Conservation (phyloP, 108 stramenopile species). For the Chaetoceros tenuissimus region DNA sequence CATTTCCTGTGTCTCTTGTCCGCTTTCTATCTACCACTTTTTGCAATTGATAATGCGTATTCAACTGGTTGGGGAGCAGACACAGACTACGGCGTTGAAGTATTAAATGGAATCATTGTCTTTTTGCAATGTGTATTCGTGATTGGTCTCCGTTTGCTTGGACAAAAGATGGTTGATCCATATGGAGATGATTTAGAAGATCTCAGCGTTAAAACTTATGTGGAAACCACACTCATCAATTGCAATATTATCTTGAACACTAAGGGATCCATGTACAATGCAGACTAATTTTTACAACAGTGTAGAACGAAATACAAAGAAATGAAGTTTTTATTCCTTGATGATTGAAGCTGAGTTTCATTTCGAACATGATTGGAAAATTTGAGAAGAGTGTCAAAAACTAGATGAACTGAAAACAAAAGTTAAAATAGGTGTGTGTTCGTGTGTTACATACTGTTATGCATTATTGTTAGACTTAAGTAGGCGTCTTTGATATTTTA, state of each 20-base stretch:
- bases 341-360: too few relatives aligned
- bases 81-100: constrained; percentile 20
- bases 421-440: too few relatives aligned
- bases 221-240: neutral
- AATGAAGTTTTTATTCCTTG: too few relatives aligned
- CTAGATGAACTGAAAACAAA: too few relatives aligned
- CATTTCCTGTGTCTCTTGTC: constrained; percentile 39
- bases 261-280: too few relatives aligned
- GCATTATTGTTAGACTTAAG: too few relatives aligned
- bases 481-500: neutral
- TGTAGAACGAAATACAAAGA: too few relatives aligned
- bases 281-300: too few relatives aligned
- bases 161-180: constrained; percentile 28
- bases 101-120: constrained; percentile 26
- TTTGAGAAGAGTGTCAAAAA: too few relatives aligned
- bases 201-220: constrained; percentile 31
- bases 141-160: constrained; percentile 27
- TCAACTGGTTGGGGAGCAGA: constrained; percentile 9
- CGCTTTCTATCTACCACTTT: constrained; percentile 33
- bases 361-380: too few relatives aligned
- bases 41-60: constrained; percentile 21
- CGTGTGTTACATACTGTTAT: too few relatives aligned
- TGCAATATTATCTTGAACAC: constrained; percentile 6
- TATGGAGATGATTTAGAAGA: constrained; percentile 36
- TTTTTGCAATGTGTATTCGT: constrained; percentile 28